Evolutionary conservation across 345 rosid genomes (phyloP).

Genomic region (Alliaria petiolata): DNA sequence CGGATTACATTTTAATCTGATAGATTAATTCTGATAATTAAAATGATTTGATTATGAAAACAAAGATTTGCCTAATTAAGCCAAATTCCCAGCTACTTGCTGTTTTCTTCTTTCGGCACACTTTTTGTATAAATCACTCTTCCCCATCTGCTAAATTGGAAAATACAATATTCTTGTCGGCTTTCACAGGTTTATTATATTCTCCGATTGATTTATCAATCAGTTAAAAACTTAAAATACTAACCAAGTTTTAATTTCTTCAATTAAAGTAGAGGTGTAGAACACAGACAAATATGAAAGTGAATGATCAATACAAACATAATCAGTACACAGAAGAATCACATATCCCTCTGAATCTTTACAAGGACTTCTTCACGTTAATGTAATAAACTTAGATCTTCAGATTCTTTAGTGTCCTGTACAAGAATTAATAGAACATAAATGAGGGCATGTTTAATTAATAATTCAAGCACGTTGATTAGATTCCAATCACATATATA

Average conservation of each 20-base stretch:
- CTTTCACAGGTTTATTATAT: neutral
- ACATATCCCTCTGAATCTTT: conserved; percentile 9
- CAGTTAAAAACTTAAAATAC: neutral
- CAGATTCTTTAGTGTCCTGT: conserved; percentile 65
- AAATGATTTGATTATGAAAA: neutral
- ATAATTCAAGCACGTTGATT: conserved; percentile 20
- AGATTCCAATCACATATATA: conserved; percentile 23
- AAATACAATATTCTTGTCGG: conserved; percentile 24
- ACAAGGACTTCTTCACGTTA: neutral
- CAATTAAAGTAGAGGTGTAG: neutral
- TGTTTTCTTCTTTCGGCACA: conserved; percentile 15
- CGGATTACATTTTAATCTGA: neutral
- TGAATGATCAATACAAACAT: conserved; percentile 12
- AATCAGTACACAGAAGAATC: conserved; percentile 3
- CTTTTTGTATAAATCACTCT: conserved; percentile 27
- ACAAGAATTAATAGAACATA: conserved; percentile 19
- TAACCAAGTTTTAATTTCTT: conserved; percentile 2
- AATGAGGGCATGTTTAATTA: neutral
- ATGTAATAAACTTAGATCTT: conserved; percentile 32
- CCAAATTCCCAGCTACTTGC: neutral
- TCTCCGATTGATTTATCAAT: conserved; percentile 16
- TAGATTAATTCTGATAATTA: neutral
- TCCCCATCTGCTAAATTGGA: conserved; percentile 19
- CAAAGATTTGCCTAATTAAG: conserved; percentile 12
- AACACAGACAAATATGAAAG: neutral